Conservation (phyloP, 352 stramenopile genomes). For the Elongisporangium prolatum region DNA sequence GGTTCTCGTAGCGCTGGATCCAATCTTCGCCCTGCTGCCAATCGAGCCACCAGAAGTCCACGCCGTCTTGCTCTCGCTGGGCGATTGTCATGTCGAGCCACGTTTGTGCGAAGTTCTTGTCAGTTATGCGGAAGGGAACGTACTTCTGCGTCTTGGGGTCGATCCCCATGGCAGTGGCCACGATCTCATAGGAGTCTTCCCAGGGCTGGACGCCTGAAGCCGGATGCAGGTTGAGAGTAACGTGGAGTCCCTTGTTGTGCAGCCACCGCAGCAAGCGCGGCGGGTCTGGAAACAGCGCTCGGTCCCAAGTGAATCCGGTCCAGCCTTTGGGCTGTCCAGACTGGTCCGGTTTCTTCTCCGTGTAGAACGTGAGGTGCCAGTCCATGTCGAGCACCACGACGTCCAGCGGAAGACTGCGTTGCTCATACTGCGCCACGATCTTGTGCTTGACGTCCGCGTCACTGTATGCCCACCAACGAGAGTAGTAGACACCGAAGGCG, state of each 20-base stretch:
- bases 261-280: conserved; percentile 27
- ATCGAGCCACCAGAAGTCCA: conserved; percentile 63
- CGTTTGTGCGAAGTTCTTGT: conserved; percentile 21
- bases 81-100: conserved; percentile 26
- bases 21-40: conserved; percentile 56
- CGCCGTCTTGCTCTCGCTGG: conserved; percentile 17
- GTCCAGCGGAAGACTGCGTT: conserved; percentile 30
- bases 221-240: conserved; percentile 48
- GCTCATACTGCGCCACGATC: conserved; percentile 28
- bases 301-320: conserved; percentile 52
- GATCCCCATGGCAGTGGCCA: conserved; percentile 29
- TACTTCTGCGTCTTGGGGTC: conserved; percentile 21
- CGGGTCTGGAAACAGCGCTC: conserved; percentile 33
- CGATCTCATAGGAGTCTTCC: conserved; percentile 26
- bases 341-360: conserved; percentile 21
- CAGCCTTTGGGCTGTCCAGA: conserved; percentile 25
- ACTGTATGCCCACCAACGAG: conserved; percentile 46
- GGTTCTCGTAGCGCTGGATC: conserved; percentile 16
- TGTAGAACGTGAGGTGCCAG: conserved; percentile 49
- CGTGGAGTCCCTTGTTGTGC: conserved; percentile 21
- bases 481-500: conserved; percentile 40
- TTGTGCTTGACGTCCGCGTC: conserved; percentile 24
- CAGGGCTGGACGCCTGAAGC: conserved; percentile 35
- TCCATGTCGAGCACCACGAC: conserved; percentile 64
- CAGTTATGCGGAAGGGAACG: conserved; percentile 30